Percentiles rank a stretch among this genome's conserved stretches.
Conservation (phyloP, 2,329 filamentous ascomycete genomes). For the Penicillium sp. region DNA sequence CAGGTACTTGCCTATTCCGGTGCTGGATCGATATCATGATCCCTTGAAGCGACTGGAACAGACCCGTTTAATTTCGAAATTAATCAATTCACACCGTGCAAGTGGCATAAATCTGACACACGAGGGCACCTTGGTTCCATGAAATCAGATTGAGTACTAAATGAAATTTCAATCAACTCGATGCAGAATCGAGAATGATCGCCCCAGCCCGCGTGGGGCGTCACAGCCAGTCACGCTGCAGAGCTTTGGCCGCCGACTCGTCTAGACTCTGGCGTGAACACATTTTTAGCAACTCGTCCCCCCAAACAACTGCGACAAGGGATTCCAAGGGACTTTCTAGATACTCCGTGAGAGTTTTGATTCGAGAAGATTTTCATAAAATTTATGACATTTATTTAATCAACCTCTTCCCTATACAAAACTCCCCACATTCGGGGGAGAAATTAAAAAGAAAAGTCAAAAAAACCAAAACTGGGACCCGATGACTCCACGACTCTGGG, state of each 20-base stretch:
- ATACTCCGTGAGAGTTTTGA: too few species aligned
- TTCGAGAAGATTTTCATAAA: too few species aligned
- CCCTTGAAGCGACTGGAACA: neutral
- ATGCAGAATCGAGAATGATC: constrained; percentile 23
- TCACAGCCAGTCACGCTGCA: constrained; percentile 5
- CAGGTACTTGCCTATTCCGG: neutral
- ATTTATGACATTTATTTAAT: too few species aligned
- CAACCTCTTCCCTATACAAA: too few species aligned
- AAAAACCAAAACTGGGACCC: neutral
- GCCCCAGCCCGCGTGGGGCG: constrained; percentile 19
- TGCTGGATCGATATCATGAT: neutral
- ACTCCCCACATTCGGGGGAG: neutral
- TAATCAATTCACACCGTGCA: neutral
- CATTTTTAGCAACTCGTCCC: constrained; percentile 11
- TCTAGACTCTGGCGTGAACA: constrained; percentile 12
- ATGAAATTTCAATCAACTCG: constrained; percentile 19
- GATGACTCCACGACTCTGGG: constrained; percentile 27
- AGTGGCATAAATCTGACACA: neutral
- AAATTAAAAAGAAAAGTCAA: neutral
- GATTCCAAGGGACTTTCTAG: too few species aligned
- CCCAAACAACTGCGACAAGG: neutral
- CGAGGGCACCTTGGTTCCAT: too few species aligned
- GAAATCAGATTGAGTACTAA: neutral
- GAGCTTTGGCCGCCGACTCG: neutral
- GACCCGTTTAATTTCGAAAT: neutral